These are phyloP conservation scores for Lagenidium giganteum DNA, from an alignment of 352 stramenopile genomes.

Conservation along the genomic window DNA sequence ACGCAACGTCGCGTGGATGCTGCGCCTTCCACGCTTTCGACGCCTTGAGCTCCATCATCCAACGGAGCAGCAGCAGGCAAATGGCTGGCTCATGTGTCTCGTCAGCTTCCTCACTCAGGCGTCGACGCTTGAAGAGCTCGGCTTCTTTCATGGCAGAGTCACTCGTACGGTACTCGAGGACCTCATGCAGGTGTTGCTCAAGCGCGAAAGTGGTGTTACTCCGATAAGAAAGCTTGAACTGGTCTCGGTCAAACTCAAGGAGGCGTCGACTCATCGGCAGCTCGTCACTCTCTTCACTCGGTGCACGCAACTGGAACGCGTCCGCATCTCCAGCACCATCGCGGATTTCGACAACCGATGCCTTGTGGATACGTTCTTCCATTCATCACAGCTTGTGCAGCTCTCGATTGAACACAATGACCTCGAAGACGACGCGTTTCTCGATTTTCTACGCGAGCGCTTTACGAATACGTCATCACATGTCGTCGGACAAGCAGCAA, in stretches of 20 bases:
- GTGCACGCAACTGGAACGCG: slow-evolving; percentile 25
- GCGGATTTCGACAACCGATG: slow-evolving; percentile 48
- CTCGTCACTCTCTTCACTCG: slow-evolving; percentile 37
- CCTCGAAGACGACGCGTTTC: slow-evolving; percentile 62
- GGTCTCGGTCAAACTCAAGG: slow-evolving; percentile 62
- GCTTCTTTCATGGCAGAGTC: slow-evolving; percentile 74
- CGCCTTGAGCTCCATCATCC: slow-evolving; percentile 73
- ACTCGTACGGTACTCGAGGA: slow-evolving; percentile 34
- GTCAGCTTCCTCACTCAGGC: slow-evolving; percentile 28
- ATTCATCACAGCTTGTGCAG: slow-evolving; percentile 22
- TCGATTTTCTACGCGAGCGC: neutral
- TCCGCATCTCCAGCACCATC: slow-evolving; percentile 60
- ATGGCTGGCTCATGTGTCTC: slow-evolving; percentile 12
- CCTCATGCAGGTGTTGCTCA: slow-evolving; percentile 23
- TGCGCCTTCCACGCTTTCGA: slow-evolving; percentile 28
- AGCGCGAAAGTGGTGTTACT: slow-evolving; percentile 1
- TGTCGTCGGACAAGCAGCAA: neutral
- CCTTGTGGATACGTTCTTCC: slow-evolving; percentile 37
- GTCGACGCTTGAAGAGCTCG: slow-evolving; percentile 32
- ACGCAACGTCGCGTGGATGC: slow-evolving; percentile 37
- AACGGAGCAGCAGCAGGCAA: slow-evolving; percentile 39
- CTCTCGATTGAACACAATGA: slow-evolving; percentile 79
- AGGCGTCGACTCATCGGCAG: slow-evolving; percentile 18
- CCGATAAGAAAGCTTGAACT: slow-evolving; percentile 46
- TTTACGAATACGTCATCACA: neutral